Evolutionary conservation across 1,139 yeast species (phyloP).

Genomic region (Blastobotrys capitulatus): DNA sequence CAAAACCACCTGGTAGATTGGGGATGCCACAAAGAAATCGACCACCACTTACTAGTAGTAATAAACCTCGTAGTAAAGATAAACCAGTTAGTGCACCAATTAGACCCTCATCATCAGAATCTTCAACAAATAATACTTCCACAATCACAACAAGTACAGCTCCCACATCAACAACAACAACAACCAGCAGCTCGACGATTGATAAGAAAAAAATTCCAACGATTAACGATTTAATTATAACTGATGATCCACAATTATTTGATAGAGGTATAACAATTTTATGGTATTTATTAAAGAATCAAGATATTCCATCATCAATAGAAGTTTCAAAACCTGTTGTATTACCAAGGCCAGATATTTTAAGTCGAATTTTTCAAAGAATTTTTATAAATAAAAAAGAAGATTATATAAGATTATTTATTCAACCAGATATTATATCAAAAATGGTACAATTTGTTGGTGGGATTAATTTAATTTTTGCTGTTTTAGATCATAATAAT

Average conservation of each 20-base stretch:
- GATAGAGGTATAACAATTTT: constrained; percentile 19
- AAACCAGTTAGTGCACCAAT: constrained; percentile 6
- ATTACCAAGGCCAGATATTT: constrained; percentile 22
- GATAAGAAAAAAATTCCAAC: constrained; percentile 7
- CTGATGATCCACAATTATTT: constrained; percentile 18
- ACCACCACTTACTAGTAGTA: neutral
- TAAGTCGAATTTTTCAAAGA: constrained; percentile 18
- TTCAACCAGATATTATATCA: constrained; percentile 17
- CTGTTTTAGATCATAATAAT: constrained; percentile 12
- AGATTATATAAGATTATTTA: constrained; percentile 14
- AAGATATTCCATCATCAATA: constrained; percentile 17
- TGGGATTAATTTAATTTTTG: constrained; percentile 15
- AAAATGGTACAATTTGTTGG: constrained; percentile 22
- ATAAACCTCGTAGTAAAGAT: neutral
- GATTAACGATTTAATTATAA: constrained; percentile 17
- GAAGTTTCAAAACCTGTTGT: constrained; percentile 16
- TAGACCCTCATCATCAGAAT: neutral
- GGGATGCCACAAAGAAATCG: constrained; percentile 14
- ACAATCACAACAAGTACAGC: neutral
- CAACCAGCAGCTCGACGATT: neutral
- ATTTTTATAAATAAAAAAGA: constrained; percentile 16
- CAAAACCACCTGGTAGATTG: constrained; percentile 11
- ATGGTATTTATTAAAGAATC: constrained; percentile 17
- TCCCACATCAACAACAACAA: too few relatives aligned
- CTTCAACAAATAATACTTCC: neutral